A percentile compares a stretch with the other conserved stretches of the same genome.
These are phyloP conservation scores for Mycena latifolia DNA, from an alignment of 768 basidiomycete species.

Conservation along the genomic window DNA sequence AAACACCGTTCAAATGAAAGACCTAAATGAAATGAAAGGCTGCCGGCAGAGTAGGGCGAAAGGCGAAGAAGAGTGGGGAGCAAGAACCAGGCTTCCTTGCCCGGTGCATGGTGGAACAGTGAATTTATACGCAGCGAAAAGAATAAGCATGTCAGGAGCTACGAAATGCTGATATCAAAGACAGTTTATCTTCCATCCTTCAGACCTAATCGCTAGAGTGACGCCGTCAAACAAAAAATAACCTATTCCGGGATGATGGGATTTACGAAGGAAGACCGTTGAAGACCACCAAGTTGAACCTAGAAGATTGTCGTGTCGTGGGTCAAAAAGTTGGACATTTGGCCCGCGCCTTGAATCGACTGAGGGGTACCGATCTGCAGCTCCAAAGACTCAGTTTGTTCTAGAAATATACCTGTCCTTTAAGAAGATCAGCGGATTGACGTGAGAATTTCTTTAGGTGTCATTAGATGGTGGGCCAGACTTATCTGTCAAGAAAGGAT, in stretches of 20 bases:
- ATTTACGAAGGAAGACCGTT: too few relatives aligned
- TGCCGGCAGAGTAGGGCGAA: background rate
- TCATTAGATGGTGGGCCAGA: too few relatives aligned
- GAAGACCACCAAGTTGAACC: background rate
- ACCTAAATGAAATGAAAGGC: background rate
- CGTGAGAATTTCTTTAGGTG: too few relatives aligned
- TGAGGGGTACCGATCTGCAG: too few relatives aligned
- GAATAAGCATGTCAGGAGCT: background rate
- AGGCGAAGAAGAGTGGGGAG: conserved; percentile 9
- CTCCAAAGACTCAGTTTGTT: too few relatives aligned
- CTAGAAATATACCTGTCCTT: too few relatives aligned
- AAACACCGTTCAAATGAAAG: background rate
- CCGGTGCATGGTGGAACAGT: background rate
- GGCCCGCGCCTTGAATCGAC: too few relatives aligned
- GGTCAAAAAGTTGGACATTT: too few relatives aligned
- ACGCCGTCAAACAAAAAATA: background rate
- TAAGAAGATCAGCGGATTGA: background rate
- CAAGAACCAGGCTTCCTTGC: conserved; percentile 23
- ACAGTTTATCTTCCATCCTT: background rate
- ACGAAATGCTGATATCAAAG: conserved; percentile 3
- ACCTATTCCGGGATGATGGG: too few relatives aligned
- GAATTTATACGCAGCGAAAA: conserved; percentile 12
- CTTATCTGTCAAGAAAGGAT: background rate
- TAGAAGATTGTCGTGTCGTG: too few relatives aligned
- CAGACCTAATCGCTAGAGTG: background rate